Percentiles rank a stretch among this genome's conserved stretches.
These are phyloP conservation scores for Fusarium illudens DNA, from an alignment of 2,329 filamentous ascomycete genomes.

Conservation along the genomic window DNA sequence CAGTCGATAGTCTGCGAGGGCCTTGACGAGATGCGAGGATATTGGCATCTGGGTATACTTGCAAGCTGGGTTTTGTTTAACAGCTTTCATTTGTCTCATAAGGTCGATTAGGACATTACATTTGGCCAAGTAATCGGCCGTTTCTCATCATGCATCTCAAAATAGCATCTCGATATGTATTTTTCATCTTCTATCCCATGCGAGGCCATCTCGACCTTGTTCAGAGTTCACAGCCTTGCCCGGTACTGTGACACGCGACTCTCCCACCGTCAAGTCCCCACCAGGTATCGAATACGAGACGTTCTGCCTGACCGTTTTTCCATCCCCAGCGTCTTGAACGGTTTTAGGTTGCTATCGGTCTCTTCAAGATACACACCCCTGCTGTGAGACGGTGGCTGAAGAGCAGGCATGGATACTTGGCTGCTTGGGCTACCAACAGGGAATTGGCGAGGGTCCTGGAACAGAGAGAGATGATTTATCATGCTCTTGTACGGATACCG, in stretches of 20 bases:
- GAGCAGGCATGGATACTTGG: too few species aligned
- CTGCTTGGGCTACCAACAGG: neutral
- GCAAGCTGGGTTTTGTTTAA: neutral
- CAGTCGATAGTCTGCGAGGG: conserved; percentile 21
- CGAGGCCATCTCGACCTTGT: neutral
- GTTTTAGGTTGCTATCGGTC: neutral
- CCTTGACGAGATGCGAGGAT: neutral
- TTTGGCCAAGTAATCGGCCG: neutral
- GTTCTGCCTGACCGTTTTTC: neutral
- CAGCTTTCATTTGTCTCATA: neutral
- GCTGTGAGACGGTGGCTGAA: neutral
- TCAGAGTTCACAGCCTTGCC: too few species aligned
- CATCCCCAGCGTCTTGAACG: neutral
- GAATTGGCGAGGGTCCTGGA: neutral
- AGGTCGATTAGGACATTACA: neutral
- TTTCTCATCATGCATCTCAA: neutral
- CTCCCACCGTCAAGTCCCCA: too few species aligned
- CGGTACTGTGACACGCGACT: too few species aligned
- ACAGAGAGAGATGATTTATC: neutral
- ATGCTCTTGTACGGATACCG: neutral
- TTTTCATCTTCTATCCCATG: neutral
- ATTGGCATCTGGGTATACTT: neutral
- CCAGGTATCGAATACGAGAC: too few species aligned
- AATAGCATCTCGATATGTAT: neutral
- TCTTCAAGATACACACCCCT: neutral